Evolutionary conservation across 2,329 filamentous ascomycete genomes (phyloP).

Genomic region (Pseudogymnoascus sp.): DNA sequence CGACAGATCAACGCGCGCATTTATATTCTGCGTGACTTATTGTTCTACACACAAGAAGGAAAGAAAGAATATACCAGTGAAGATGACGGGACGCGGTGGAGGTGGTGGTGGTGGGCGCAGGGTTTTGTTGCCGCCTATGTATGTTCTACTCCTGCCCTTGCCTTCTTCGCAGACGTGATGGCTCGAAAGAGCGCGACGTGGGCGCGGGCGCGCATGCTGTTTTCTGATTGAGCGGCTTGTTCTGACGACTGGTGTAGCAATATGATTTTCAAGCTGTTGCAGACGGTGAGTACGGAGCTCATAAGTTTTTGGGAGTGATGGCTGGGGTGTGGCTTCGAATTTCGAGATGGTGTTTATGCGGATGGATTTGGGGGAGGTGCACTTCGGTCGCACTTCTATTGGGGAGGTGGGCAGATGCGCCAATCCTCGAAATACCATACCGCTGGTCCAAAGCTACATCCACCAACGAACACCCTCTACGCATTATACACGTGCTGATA

Average conservation of each 20-base stretch:
- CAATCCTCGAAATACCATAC: neutral
- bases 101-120: slow-evolving; percentile 41
- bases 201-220: neutral
- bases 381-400: neutral
- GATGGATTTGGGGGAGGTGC: neutral
- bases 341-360: neutral
- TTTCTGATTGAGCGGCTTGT: neutral
- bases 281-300: slow-evolving; percentile 32
- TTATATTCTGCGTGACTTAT: neutral
- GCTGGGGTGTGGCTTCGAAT: neutral
- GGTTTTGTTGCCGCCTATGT: slow-evolving; percentile 63
- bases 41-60: neutral
- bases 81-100: slow-evolving; percentile 27
- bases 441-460: neutral
- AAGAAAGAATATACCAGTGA: slow-evolving; percentile 4
- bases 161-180: neutral
- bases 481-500: slow-evolving; percentile 22
- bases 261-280: slow-evolving; percentile 90
- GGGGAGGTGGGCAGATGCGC: neutral
- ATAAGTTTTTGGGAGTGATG: slow-evolving; percentile 7
- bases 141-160: neutral
- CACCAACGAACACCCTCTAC: neutral
- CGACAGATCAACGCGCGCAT: neutral
- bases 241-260: slow-evolving; percentile 45
- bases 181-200: neutral